Evolutionary conservation across 2,329 filamentous ascomycete species (phyloP), one percentile per base, ranked within the genome.

Genomic region (Drechslera avenae): DNA sequence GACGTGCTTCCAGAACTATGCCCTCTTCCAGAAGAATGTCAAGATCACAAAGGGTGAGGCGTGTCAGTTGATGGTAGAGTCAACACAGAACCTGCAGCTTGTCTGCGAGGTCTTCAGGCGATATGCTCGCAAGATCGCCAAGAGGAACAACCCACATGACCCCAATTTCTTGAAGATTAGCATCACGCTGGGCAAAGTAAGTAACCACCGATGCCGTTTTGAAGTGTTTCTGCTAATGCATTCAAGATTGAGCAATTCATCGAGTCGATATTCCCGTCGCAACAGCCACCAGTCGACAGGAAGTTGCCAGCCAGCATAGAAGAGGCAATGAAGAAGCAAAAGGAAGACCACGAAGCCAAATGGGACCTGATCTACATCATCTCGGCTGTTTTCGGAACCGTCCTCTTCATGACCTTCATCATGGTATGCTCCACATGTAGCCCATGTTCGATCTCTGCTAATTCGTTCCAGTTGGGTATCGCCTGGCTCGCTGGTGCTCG

Each of bases 31-130:
- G 71, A 86, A 83, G 59, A 94, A 97, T 68, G 80, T 99, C 78
- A 99, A 99, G 79, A 97, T 99, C 75, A 93, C 90, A 50, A 97
- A 96, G 79, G 94, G 94, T 26, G 85, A 93, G 61, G 92, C 94
- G 31, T 97, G 94, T 73, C 82, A 88, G 62, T 80, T 97, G 64
- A 97, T 99, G 94, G 82, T 86, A 55, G 85, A 96, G 66, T 95
- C 90, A 9, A 96, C 93, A 5, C 93, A 97, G 72, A 97, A 97
- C 72, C 81, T 97, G 43, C 82, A 83, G 47, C 79, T 89, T 1
- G 84, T 96, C 4, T 96, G 89, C 71, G 86, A 91, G 5, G 84
- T 91, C 10, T 97, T 97, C 81, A 84, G 84, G 67, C 81, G 76
- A 63, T 96, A 95, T 67, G 81, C 85, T 7, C 85, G 89, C 63